phyloP scores from a whole-genome alignment of 2,329 filamentous ascomycete species.

The Arthrobotrys conoides region DNA sequence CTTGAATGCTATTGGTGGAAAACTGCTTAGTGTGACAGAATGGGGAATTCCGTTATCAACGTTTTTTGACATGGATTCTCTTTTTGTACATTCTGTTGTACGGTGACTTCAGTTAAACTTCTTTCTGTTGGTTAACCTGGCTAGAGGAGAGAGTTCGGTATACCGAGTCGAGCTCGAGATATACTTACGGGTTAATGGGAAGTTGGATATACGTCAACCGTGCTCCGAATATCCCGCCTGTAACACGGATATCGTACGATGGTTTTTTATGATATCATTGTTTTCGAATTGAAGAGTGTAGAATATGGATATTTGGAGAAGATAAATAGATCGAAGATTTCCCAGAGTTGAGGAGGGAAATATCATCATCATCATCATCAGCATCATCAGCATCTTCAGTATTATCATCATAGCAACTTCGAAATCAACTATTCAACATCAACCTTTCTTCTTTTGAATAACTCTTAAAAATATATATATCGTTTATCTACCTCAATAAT shows the following conservation, averaged over 20 bases:
- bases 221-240: conserved; percentile 12
- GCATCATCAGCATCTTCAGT: conserved; percentile 39
- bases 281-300: neutral
- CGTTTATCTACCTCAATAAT: neutral
- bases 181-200: too few species aligned
- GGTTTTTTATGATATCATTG: conserved; percentile 29
- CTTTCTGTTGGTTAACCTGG: neutral
- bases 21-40: conserved; percentile 1
- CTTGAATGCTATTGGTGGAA: conserved; percentile 26
- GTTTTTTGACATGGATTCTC: neutral
- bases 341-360: conserved; percentile 1
- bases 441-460: neutral
- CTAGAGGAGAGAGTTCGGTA: conserved; percentile 6
- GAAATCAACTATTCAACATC: neutral
- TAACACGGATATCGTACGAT: conserved; percentile 10
- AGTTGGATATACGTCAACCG: neutral
- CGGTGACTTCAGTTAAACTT: neutral
- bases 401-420: neutral
- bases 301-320: neutral
- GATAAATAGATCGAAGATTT: conserved; percentile 42
- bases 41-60: neutral
- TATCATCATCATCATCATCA: conserved; percentile 26
- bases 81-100: neutral
- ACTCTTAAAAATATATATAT: neutral
- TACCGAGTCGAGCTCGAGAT: conserved; percentile 14